phyloP scores from a whole-genome alignment of 2,329 filamentous ascomycete genomes.

The Hymenoscyphus repandus region DNA sequence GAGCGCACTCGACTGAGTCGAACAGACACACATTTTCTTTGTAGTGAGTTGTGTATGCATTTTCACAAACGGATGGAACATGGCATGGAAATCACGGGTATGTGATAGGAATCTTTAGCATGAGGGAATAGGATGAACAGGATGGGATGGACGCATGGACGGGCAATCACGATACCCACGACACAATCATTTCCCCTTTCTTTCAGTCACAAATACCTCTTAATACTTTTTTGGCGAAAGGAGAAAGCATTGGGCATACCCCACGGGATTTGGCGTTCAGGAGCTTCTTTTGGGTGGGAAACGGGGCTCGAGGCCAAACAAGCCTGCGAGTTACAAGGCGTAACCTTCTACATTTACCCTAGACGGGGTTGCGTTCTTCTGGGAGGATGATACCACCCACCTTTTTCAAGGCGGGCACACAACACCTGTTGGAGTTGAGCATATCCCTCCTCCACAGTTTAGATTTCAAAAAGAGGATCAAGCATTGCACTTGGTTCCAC shows the following conservation, averaged over 20 bases:
- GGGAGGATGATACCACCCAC: neutral
- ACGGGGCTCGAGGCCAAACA: neutral
- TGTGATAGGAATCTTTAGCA: neutral
- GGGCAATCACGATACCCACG: slow-evolving; percentile 4
- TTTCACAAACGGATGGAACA: neutral
- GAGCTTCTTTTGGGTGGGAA: neutral
- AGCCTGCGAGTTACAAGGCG: neutral
- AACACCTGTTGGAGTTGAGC: slow-evolving; percentile 1
- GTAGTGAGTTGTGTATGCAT: neutral
- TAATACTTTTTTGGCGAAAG: neutral
- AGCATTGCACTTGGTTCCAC: neutral
- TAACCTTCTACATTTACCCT: neutral
- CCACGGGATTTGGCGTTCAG: neutral
- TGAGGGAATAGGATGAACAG: neutral
- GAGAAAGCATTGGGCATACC: neutral
- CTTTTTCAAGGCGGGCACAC: neutral
- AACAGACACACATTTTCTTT: slow-evolving; percentile 13
- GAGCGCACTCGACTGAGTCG: slow-evolving; percentile 14
- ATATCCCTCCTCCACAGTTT: slow-evolving; percentile 1
- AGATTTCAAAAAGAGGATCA: neutral
- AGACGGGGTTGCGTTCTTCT: neutral
- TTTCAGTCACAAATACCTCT: neutral
- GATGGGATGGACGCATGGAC: neutral
- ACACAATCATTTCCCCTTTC: neutral
- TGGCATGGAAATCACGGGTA: neutral